phyloP scores from a whole-genome alignment of 2,329 filamentous ascomycete species.

The Diplodia seriata region DNA sequence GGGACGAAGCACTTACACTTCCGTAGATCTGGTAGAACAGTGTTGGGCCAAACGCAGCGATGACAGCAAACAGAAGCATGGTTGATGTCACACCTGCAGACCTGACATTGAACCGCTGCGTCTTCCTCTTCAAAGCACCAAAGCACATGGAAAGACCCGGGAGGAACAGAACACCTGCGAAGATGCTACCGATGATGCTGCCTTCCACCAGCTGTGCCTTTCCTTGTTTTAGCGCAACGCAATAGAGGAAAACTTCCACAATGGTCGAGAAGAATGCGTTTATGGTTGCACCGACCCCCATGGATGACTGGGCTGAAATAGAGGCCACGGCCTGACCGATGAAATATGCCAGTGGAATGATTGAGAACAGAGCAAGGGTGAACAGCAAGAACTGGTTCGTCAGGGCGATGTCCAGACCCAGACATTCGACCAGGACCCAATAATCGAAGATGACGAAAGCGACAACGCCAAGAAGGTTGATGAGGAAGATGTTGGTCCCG shows the following conservation, averaged over 20 bases:
- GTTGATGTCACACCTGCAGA: constrained; percentile 97
- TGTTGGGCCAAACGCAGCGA: constrained; percentile 93
- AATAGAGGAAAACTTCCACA: constrained; percentile 97
- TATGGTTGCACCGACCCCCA: constrained; percentile 95
- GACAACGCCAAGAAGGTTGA: constrained; percentile 95
- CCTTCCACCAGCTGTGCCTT: constrained; percentile 94
- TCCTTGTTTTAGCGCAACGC: constrained; percentile 88
- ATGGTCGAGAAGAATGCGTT: constrained; percentile 98
- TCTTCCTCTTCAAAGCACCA: constrained; percentile 96
- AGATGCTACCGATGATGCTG: constrained; percentile 96
- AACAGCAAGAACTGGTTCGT: constrained; percentile 89
- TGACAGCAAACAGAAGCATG: constrained; percentile 95
- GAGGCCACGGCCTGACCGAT: constrained; percentile 98
- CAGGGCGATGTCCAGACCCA: constrained; percentile 74
- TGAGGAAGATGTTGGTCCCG: constrained; percentile 98
- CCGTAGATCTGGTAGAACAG: constrained; percentile 99
- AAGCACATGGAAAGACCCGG: constrained; percentile 99
- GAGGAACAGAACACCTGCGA: constrained; percentile 92
- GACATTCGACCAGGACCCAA: constrained; percentile 72
- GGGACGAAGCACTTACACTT: constrained; percentile 63
- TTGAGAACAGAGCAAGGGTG: constrained; percentile 80
- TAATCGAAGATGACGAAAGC: constrained; percentile 94
- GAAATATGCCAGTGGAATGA: constrained; percentile 97
- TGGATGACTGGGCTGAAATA: constrained; percentile 97
- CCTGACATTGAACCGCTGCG: constrained; percentile 95